A percentile compares a stretch with the other conserved stretches of the same genome.
These are phyloP conservation scores for Cordyceps cicadae DNA, from an alignment of 2,329 filamentous ascomycete species.

Conservation along the genomic window DNA sequence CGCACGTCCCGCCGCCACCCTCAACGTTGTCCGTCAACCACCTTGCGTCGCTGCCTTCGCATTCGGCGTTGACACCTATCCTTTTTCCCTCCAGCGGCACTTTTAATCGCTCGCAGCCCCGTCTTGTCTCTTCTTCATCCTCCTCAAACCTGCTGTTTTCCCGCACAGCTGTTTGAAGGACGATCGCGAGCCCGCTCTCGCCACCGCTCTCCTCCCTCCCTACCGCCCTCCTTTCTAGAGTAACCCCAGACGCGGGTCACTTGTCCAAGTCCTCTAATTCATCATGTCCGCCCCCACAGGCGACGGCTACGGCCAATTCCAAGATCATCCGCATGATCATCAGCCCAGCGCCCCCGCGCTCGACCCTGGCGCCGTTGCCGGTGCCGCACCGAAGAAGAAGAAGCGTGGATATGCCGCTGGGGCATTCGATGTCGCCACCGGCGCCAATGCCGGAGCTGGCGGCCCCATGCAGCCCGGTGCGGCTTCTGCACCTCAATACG, in stretches of 20 bases:
- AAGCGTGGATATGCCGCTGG: slow-evolving; percentile 91
- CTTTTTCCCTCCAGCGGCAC: background rate
- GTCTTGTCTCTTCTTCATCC: background rate
- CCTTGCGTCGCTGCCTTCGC: slow-evolving; percentile 8
- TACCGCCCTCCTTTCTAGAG: slow-evolving; percentile 16
- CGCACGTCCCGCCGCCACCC: slow-evolving; percentile 10
- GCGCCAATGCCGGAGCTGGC: slow-evolving; percentile 64
- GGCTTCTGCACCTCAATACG: slow-evolving; percentile 44
- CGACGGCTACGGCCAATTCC: slow-evolving; percentile 46
- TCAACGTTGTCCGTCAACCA: slow-evolving; percentile 6
- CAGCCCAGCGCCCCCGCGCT: slow-evolving; percentile 26
- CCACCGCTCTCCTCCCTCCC: slow-evolving; percentile 18
- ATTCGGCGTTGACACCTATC: slow-evolving; percentile 5
- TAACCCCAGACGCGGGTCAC: background rate
- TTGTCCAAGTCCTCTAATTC: slow-evolving; percentile 8
- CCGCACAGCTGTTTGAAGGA: slow-evolving; percentile 4
- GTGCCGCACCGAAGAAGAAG: slow-evolving; percentile 61
- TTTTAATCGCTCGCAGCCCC: background rate
- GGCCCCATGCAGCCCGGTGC: slow-evolving; percentile 34
- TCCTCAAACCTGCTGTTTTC: background rate
- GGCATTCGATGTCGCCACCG: slow-evolving; percentile 85
- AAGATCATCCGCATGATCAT: slow-evolving; percentile 33
- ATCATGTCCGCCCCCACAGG: slow-evolving; percentile 51
- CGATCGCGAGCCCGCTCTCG: slow-evolving; percentile 11
- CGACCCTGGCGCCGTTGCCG: slow-evolving; percentile 27